phyloP scores from a whole-genome alignment of 306 rosid genomes.

The Ochetophila trinervis region DNA sequence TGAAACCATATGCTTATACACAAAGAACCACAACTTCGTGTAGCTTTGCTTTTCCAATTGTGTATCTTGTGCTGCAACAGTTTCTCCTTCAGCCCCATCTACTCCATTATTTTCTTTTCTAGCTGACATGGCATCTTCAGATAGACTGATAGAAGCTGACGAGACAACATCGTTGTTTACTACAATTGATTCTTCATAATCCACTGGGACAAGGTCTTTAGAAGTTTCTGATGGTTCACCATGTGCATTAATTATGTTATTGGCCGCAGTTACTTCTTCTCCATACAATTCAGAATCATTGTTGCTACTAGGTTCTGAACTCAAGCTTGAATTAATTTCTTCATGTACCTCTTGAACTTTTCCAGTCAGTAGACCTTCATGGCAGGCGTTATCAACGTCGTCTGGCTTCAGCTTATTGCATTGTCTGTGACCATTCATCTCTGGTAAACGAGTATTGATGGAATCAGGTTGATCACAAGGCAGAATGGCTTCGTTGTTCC shows the following conservation, averaged over 20 bases:
- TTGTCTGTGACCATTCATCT: slow-evolving; percentile 27
- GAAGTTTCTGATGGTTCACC: slow-evolving; percentile 22
- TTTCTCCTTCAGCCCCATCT: slow-evolving; percentile 8
- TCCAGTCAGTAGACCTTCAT: slow-evolving; percentile 30
- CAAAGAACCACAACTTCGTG: slow-evolving; percentile 62
- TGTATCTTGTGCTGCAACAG: slow-evolving; percentile 33
- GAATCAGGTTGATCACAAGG: slow-evolving; percentile 9
- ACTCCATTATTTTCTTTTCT: slow-evolving; percentile 27
- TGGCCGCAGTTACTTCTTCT: slow-evolving; percentile 25
- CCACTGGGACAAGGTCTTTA: slow-evolving; percentile 32
- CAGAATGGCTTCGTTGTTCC: slow-evolving; percentile 17
- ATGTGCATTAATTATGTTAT: slow-evolving; percentile 20
- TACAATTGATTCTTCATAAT: slow-evolving; percentile 34
- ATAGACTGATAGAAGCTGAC: slow-evolving; percentile 29
- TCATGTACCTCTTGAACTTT: slow-evolving; percentile 20
- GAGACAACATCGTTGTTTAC: slow-evolving; percentile 32
- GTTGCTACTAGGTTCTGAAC: slow-evolving; percentile 25
- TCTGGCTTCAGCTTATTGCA: slow-evolving; percentile 18
- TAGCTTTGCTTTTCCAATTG: slow-evolving; percentile 43
- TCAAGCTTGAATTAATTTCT: slow-evolving; percentile 27
- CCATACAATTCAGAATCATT: slow-evolving; percentile 20
- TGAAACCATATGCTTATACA: slow-evolving; percentile 82
- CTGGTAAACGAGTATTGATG: slow-evolving; percentile 20
- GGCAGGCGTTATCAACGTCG: slow-evolving; percentile 27
- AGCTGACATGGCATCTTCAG: slow-evolving; percentile 20